These are phyloP conservation scores for Vitis labrusca DNA, from an alignment of 164 flowering plant genomes.

Conservation along the genomic window DNA sequence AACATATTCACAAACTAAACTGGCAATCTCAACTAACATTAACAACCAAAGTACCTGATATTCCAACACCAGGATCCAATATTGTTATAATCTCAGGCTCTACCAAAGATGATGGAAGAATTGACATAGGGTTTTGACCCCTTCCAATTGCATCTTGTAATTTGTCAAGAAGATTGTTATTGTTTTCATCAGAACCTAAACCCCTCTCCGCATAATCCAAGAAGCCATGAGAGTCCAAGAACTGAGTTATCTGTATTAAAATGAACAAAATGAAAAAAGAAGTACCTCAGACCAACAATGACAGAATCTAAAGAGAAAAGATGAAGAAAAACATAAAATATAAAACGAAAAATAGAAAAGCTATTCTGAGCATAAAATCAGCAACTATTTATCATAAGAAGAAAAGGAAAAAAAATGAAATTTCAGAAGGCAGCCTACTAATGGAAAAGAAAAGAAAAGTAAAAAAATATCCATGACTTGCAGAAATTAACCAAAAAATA, in stretches of 20 bases:
- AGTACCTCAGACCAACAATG: background rate
- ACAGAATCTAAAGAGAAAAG: background rate
- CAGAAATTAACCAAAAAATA: background rate
- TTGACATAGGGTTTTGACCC: slow-evolving; percentile 83
- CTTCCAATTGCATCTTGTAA: slow-evolving; percentile 97
- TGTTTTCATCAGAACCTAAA: slow-evolving; percentile 64
- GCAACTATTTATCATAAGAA: background rate
- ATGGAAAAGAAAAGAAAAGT: background rate
- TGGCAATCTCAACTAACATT: background rate
- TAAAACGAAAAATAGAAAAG: background rate
- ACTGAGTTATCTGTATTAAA: slow-evolving; percentile 69
- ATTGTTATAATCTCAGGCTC: slow-evolving; percentile 90
- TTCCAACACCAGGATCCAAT: slow-evolving; percentile 72
- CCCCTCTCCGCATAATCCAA: slow-evolving; percentile 89
- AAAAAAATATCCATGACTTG: background rate
- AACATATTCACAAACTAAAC: background rate
- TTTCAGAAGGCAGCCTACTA: background rate
- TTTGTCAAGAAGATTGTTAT: slow-evolving; percentile 85
- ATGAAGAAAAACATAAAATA: background rate
- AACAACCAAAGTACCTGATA: slow-evolving; percentile 49
- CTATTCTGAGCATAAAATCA: no score
- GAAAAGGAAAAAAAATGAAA: background rate
- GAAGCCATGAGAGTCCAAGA: slow-evolving; percentile 93
- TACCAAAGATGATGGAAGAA: slow-evolving; percentile 55
- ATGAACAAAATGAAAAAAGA: background rate